These are phyloP conservation scores for Polygonum maritimum DNA, from an alignment of 148 eudicot species.

Conservation along the genomic window DNA sequence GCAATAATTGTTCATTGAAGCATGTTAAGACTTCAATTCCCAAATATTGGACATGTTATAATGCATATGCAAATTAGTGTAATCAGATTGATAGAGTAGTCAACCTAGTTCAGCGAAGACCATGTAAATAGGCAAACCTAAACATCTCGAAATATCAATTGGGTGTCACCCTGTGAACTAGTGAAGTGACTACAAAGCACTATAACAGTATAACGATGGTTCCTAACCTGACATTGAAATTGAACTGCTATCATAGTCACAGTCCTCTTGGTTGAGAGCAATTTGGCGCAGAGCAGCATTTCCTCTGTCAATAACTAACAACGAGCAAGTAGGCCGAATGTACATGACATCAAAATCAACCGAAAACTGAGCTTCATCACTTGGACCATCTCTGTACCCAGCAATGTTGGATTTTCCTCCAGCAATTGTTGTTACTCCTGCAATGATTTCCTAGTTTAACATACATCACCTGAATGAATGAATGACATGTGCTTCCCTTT, in stretches of 20 bases:
- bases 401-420: constrained; percentile 94
- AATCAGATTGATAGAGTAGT: neutral
- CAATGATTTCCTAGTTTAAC: neutral
- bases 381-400: constrained; percentile 96
- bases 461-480: neutral
- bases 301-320: constrained; percentile 89
- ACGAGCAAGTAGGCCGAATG: constrained; percentile 78
- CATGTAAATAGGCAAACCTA: neutral
- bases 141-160: neutral
- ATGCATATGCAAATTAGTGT: neutral
- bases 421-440: constrained; percentile 98
- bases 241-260: constrained; percentile 54
- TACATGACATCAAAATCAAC: constrained; percentile 83
- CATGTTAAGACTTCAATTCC: neutral
- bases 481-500: neutral
- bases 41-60: neutral
- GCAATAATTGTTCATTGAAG: neutral
- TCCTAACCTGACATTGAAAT: constrained; percentile 56
- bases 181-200: neutral
- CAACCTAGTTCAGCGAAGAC: neutral
- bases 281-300: constrained; percentile 95
- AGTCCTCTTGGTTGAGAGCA: constrained; percentile 73
- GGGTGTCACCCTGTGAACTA: neutral
- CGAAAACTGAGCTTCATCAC: constrained; percentile 91
- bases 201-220: neutral